These are phyloP conservation scores for Candida dendrica DNA, from an alignment of 805 yeast genomes.

Conservation along the genomic window DNA sequence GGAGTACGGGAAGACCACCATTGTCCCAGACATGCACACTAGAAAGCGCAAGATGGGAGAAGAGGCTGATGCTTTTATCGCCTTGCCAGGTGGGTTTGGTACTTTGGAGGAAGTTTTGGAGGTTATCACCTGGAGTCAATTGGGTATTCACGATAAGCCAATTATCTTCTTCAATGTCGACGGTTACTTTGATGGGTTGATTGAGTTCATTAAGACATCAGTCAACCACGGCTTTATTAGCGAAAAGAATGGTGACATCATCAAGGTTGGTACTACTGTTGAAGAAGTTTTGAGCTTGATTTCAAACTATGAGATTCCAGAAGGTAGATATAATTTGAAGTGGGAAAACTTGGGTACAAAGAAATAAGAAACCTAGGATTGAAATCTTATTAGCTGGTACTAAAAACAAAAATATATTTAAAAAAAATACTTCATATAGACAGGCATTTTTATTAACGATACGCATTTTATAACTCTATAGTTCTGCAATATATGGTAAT, in stretches of 20 bases:
- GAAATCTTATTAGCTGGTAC: too few species aligned
- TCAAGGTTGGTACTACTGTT: conserved; percentile 60
- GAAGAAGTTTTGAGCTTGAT: conserved; percentile 62
- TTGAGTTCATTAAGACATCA: conserved; percentile 54
- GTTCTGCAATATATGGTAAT: too few species aligned
- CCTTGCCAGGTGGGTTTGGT: conserved; percentile 90
- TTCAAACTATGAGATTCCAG: conserved; percentile 56
- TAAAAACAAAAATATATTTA: too few species aligned
- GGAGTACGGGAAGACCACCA: conserved; percentile 67
- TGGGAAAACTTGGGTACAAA: conserved; percentile 42
- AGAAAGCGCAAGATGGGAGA: conserved; percentile 81
- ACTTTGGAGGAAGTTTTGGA: conserved; percentile 87
- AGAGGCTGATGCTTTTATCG: conserved; percentile 81
- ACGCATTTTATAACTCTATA: too few species aligned
- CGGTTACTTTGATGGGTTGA: conserved; percentile 72
- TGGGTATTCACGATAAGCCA: conserved; percentile 80
- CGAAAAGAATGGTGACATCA: conserved; percentile 55
- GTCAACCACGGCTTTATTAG: conserved; percentile 63
- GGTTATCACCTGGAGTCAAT: conserved; percentile 84
- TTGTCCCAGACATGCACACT: conserved; percentile 86
- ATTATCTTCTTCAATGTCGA: conserved; percentile 69
- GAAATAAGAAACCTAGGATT: not conserved
- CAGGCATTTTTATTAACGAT: too few species aligned
- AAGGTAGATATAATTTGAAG: conserved; percentile 64
- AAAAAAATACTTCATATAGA: too few species aligned